Base-by-base conservation (phyloP, 371 early-diverging fungal species). In the Parasitella parasitica region DNA sequence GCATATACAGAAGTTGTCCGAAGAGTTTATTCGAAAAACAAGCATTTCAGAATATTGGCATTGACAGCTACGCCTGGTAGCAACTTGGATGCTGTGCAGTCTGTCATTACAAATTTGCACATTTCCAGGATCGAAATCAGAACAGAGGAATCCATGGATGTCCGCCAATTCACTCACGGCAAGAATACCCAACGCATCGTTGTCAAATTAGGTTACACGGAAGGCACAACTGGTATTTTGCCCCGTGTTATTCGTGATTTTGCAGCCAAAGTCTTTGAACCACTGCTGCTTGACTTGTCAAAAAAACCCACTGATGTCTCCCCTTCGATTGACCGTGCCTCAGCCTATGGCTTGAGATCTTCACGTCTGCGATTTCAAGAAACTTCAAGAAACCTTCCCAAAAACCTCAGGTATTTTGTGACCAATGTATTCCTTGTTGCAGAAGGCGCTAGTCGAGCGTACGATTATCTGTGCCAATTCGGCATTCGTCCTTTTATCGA, bases 31-130 rank as follows among this genome's bases (percentile, higher is more conserved):
- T 66, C 71, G n/a, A 50, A 65, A 1, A 76, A 91, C 34, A 69
- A 48, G 0, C 66, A 80, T 9, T 91, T 94, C 61, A 86, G 98
- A 4, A 76, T 97, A 1, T 69, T 97, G 63, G 97, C 96, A 0
- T 75, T 97, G 54, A 89, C 94, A 0, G 98, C 97, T 0, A 97
- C 97, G 0, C 97, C 97, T 0, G 97, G 92, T 12, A 77, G 82
- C 0, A 86, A 86, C 5, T 64, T 86, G n/a, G 72, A 86, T 11
- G 80, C 86, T 0, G 98, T 97, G 2, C 94, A 95, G 64, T 71
- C 73, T 0, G 89, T 97, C 5, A 70, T 97, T 6, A 66, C 75
- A 13, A 91, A 93, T 51, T 76, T 96, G 26, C 81, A 84, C 39
- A 94, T 97, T 34, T 72, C 89, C 15, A 77, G 84, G 39, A 89